phyloP scores from a whole-genome alignment of 1,284 basidiomycete species.

The Cutaneotrichosporon dermatis region DNA sequence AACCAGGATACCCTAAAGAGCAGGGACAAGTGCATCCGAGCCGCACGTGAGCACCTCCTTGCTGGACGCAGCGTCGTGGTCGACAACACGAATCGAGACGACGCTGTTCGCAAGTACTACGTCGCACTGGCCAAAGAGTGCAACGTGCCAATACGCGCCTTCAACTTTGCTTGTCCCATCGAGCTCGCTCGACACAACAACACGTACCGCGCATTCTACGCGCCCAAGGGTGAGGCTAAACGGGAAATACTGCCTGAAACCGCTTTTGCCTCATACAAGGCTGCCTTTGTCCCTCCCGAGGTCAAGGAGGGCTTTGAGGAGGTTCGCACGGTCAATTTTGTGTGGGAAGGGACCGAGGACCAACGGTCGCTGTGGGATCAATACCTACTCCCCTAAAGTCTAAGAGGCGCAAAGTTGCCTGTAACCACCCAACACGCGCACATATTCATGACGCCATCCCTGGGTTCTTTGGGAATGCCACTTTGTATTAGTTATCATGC shows the following conservation, averaged over 20 bases:
- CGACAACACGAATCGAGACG: slow-evolving; percentile 81
- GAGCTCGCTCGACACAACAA: slow-evolving; percentile 88
- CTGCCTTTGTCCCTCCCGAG: slow-evolving; percentile 63
- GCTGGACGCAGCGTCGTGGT: slow-evolving; percentile 67
- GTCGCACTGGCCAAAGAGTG: slow-evolving; percentile 60
- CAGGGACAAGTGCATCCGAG: slow-evolving; percentile 67
- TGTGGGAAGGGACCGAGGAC: slow-evolving; percentile 68
- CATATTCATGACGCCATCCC: not conserved
- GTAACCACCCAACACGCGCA: too few relatives aligned
- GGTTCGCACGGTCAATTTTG: slow-evolving; percentile 70
- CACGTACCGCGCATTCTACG: slow-evolving; percentile 65
- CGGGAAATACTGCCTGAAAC: slow-evolving; percentile 62
- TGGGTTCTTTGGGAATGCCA: not conserved
- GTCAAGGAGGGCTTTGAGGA: slow-evolving; percentile 68
- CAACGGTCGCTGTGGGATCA: slow-evolving; percentile 67
- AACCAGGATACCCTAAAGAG: slow-evolving; percentile 76
- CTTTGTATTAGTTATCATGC: not conserved
- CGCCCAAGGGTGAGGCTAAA: slow-evolving; percentile 26
- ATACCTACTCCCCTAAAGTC: slow-evolving; percentile 51
- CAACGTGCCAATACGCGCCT: slow-evolving; percentile 60
- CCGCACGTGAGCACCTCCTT: slow-evolving; percentile 58
- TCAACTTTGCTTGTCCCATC: slow-evolving; percentile 64
- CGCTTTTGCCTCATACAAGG: slow-evolving; percentile 61
- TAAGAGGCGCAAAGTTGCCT: too few relatives aligned
- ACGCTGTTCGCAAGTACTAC: slow-evolving; percentile 63